These are phyloP conservation scores for Ceratopteris richardii DNA, from an alignment of 75 land plant species.

Conservation along the genomic window DNA sequence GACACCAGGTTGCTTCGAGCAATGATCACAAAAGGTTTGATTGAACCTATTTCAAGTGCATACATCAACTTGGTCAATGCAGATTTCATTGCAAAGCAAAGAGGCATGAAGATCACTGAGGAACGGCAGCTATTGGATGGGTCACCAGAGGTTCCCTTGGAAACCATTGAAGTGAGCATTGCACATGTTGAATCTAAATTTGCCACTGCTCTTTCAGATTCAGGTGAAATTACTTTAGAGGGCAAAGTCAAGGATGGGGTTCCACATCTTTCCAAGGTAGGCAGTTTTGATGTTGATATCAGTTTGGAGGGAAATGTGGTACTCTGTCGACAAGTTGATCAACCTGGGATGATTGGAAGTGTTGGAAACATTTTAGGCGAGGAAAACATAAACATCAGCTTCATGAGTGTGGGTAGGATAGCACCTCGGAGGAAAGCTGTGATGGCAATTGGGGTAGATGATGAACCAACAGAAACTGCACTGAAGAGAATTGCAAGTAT, in stretches of 20 bases:
- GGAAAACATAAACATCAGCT: constrained; percentile 52
- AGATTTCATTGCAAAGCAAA: constrained; percentile 74
- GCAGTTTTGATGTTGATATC: constrained; percentile 55
- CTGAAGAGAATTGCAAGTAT: constrained; percentile 50
- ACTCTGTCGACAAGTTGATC: constrained; percentile 64
- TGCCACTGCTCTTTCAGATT: constrained; percentile 42
- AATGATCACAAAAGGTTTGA: constrained; percentile 83
- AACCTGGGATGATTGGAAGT: constrained; percentile 65
- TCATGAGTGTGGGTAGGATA: constrained; percentile 67
- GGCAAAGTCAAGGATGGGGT: constrained; percentile 56
- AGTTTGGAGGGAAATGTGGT: constrained; percentile 61
- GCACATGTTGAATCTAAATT: constrained; percentile 55
- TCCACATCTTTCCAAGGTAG: constrained; percentile 50
- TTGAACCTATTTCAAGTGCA: constrained; percentile 72
- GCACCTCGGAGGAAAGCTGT: constrained; percentile 46
- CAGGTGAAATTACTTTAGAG: constrained; percentile 43
- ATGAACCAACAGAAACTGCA: constrained; percentile 39
- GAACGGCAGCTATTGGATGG: constrained; percentile 51
- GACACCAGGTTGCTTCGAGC: constrained; percentile 86
- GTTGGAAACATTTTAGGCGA: constrained; percentile 59
- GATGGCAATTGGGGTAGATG: constrained; percentile 78
- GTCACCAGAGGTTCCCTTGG: constrained; percentile 46
- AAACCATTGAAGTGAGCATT: constrained; percentile 43
- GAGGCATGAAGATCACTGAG: constrained; percentile 70
- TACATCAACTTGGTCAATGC: constrained; percentile 86